Evolutionary conservation across 2,329 filamentous ascomycete species (phyloP).

Genomic region (Catunica adiposa): DNA sequence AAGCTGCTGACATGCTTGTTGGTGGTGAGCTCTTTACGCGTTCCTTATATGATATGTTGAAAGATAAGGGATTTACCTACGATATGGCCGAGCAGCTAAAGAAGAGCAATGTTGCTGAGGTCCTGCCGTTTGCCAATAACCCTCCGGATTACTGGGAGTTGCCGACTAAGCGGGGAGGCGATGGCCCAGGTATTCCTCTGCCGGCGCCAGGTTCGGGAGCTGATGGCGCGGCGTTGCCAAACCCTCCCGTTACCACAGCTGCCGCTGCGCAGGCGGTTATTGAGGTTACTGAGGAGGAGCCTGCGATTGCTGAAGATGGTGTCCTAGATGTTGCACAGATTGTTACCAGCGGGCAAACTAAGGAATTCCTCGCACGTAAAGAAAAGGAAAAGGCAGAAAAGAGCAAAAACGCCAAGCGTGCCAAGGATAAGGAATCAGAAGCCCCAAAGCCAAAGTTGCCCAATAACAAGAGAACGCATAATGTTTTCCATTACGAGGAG

Average conservation of each 20-base stretch:
- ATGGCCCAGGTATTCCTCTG: slow-evolving; percentile 14
- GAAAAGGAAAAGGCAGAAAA: slow-evolving; percentile 63
- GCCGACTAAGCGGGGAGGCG: slow-evolving; percentile 24
- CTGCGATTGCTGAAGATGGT: slow-evolving; percentile 43
- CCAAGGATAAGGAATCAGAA: slow-evolving; percentile 39
- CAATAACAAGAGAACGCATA: slow-evolving; percentile 54
- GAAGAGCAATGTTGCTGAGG: slow-evolving; percentile 49
- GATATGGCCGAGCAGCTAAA: slow-evolving; percentile 59
- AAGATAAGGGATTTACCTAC: slow-evolving; percentile 38
- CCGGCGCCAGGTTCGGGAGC: slow-evolving; percentile 17
- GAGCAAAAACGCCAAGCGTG: slow-evolving; percentile 41
- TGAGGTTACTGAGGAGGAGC: slow-evolving; percentile 25
- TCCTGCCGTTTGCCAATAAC: slow-evolving; percentile 38
- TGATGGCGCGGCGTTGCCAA: slow-evolving; percentile 18
- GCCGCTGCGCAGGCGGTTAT: slow-evolving; percentile 20
- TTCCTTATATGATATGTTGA: slow-evolving; percentile 50
- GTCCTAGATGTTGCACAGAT: slow-evolving; percentile 74
- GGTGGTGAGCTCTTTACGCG: slow-evolving; percentile 80
- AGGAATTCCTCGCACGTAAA: slow-evolving; percentile 68
- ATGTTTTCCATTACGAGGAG: slow-evolving; percentile 61
- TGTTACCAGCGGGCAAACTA: slow-evolving; percentile 64
- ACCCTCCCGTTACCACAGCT: slow-evolving; percentile 16
- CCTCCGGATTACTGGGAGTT: slow-evolving; percentile 32
- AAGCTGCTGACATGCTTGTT: slow-evolving; percentile 32
- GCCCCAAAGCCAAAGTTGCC: slow-evolving; percentile 46